Base-by-base conservation (phyloP, 371 early-diverging fungal genomes). In the Mucor saturninus region DNA sequence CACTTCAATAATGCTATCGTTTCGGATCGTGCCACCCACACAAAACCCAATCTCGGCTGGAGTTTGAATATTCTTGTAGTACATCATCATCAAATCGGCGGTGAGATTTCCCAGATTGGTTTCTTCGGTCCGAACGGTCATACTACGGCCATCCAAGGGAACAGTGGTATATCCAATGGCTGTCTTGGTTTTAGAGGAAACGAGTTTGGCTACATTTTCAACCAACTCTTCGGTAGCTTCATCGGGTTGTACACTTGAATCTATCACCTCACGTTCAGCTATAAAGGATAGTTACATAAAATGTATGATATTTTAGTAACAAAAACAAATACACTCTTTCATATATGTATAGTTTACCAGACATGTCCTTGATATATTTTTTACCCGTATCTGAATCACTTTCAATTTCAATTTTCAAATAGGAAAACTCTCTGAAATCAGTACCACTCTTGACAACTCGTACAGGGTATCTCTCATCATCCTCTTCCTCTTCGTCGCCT, bases 371-470 rank as follows among this genome's bases (percentile, higher is more conserved):
- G 7, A 81, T 69, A 5, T 45, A 56, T n/a, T 70, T 64, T n/a
- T 56, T 64, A 4, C 66, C 75, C 15, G 35, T 35, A 35, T 50
- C 21, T 14, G 58, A 63, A 31, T 67, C 61, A 2, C 21, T 38
- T 1, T 67, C 64, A 10, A 85, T 55, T 2, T 71, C 65, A 9
- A 83, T 52, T 9, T 71, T 68, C 11, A 86, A 61, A 14, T 74
- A 66, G 48, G 80, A 81, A 26, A 88, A 71, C 51, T 85, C 85
- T 54, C 87, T 77, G 59, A 89, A 88, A 63, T 89, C 89, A 0
- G 87, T 86, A 13, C 89, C 88, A 56, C 83, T 81, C 67, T 88
- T 89, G 35, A 89, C 71, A 2, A 88, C 71, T 15, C 80, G 75
- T 6, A 80, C 55, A 11, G 57, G 46, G 32, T 15, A 31, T 10